phyloP scores from a whole-genome alignment of 75 land plant genomes.

The Pinus albicaulis region DNA sequence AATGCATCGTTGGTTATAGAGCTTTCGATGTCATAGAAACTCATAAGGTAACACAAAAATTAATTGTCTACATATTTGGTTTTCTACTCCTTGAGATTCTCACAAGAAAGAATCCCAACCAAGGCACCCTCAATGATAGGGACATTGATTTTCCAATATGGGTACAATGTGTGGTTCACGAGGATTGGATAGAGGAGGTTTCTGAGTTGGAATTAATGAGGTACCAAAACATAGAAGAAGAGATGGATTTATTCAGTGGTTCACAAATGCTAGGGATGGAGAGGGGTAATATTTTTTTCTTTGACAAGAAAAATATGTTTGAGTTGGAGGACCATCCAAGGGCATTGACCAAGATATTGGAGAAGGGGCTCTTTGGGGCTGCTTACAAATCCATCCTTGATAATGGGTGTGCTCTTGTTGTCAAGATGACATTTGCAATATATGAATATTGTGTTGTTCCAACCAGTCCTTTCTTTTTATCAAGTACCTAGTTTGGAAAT shows the following conservation, averaged over 20 bases:
- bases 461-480: constrained; percentile 88
- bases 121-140: constrained; percentile 60
- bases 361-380: no score
- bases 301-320: no score
- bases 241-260: constrained; percentile 57
- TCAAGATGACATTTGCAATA: background rate
- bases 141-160: constrained; percentile 41
- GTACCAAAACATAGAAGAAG: constrained; percentile 52
- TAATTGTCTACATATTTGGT: constrained; percentile 93
- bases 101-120: constrained; percentile 74
- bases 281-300: no score
- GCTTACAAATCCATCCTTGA: no score
- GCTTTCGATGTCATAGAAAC: constrained; percentile 83
- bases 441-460: constrained; percentile 92
- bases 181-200: constrained; percentile 63
- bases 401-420: no score
- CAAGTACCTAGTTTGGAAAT: constrained; percentile 95
- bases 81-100: constrained; percentile 72
- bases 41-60: constrained; percentile 69
- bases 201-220: constrained; percentile 51
- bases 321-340: no score
- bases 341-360: no score
- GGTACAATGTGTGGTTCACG: constrained; percentile 49
- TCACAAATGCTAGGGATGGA: constrained; percentile 55
- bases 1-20: constrained; percentile 71